These are phyloP conservation scores for Besnoitia besnoiti DNA, from an alignment of 169 alveolate genomes.

Conservation along the genomic window DNA sequence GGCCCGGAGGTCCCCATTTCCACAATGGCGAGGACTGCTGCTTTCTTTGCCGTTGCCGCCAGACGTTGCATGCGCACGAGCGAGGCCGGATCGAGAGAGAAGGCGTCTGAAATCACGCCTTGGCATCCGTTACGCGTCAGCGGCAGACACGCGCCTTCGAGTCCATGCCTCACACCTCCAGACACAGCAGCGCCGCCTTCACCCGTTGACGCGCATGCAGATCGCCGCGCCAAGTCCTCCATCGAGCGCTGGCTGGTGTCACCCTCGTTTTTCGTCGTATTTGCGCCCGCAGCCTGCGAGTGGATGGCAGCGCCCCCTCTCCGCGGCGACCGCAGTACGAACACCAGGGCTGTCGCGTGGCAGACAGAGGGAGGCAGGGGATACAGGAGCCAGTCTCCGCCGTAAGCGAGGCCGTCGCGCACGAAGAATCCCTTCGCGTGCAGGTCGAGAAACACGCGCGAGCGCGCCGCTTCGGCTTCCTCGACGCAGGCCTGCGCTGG, in stretches of 20 bases:
- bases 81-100: neutral
- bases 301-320: neutral
- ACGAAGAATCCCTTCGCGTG: neutral
- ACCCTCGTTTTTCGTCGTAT: too few species aligned
- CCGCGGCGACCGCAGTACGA: neutral
- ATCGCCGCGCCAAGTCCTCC: neutral
- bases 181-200: too few species aligned
- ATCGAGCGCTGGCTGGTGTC: neutral
- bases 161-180: too few species aligned
- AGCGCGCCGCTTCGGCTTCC: neutral
- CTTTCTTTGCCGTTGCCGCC: neutral
- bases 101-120: too few species aligned
- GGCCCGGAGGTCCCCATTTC: neutral
- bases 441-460: neutral
- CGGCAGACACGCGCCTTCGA: too few species aligned
- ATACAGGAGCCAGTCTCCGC: conserved; percentile 45
- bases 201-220: neutral
- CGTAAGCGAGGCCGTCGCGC: conserved; percentile 29
- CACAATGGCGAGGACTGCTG: conserved; percentile 5
- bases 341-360: conserved; percentile 37
- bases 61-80: conserved; percentile 32
- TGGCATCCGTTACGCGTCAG: too few species aligned
- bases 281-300: too few species aligned
- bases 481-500: neutral
- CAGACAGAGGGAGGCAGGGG: neutral